Base-by-base conservation (phyloP, 2,329 filamentous ascomycete species). In the Macrophomina pseudophaseolina region DNA sequence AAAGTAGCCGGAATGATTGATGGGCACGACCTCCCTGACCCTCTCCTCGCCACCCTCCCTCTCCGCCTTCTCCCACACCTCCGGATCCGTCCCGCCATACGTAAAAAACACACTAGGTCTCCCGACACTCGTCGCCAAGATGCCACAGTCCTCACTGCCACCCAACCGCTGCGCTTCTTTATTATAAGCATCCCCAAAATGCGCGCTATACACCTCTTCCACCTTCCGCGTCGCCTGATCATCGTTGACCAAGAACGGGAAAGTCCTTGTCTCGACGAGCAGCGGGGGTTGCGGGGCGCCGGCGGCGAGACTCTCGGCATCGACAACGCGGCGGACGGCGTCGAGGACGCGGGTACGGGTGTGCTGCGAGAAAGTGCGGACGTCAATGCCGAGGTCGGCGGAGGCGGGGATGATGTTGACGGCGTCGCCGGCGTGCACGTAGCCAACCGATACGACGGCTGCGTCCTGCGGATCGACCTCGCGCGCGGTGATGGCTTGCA, bases 1-100 rank as follows among this genome's bases (percentile, higher is more conserved):
- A 76, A 90, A 90, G 64, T 82, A 80, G 0, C 85, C 82, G 67
- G 82, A 85, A 72, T 90, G 88, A 69, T 90, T 90, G 0, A 83
- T 82, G 0, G 88, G 84, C 12, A 89, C 81, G 63, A 83, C 83
- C 67, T 77, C 76, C 69, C 81, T 76, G 68, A 80, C 74, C 66
- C 69, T 78, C 0, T 82, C 83, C 51, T 83, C 81, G 64, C 73
- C 76, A 3, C 58, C 58, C 44, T 62, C 58, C 58, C 30, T 49
- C 72, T 81, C 77, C 14, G 78, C 79, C 68, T 79, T 74, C 73
- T 88, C 85, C 81, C 83, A 88, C 4, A 81, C 59, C 62, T 79
- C 79, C 0, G 76, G 74, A 67, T 86, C 83, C 33, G 81, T 81
- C 0, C 86, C 85, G 0, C 87, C 87, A 69, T 86, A 82, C 70